These are phyloP conservation scores for Talaromyces piceae DNA, from an alignment of 2,329 filamentous ascomycete genomes.

Conservation along the genomic window DNA sequence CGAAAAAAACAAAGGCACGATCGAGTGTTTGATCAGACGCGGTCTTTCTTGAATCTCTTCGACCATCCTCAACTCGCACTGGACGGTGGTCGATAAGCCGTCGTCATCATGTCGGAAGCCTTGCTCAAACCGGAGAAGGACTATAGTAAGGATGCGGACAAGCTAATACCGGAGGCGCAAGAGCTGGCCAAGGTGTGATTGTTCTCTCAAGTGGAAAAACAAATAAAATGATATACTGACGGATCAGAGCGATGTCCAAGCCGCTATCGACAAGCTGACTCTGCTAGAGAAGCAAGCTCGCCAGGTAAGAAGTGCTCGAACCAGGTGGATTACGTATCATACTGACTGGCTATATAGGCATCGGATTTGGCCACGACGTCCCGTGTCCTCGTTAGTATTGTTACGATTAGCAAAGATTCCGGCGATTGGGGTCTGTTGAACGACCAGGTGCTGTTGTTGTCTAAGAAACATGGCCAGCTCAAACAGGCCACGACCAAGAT, in stretches of 20 bases:
- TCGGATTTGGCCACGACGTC: conserved; percentile 96
- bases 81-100: conserved; percentile 13
- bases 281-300: conserved; percentile 92
- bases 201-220: neutral
- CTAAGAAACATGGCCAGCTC: conserved; percentile 99
- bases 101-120: conserved; percentile 67
- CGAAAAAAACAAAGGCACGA: too few relatives aligned
- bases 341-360: conserved; percentile 48
- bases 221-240: neutral
- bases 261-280: conserved; percentile 87
- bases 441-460: conserved; percentile 89
- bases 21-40: too few relatives aligned
- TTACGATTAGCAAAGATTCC: conserved; percentile 87
- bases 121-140: conserved; percentile 94
- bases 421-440: conserved; percentile 93
- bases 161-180: conserved; percentile 83
- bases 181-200: conserved; percentile 69
- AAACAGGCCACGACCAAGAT: conserved; percentile 99
- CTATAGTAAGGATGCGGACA: conserved; percentile 93
- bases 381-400: conserved; percentile 75
- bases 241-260: conserved; percentile 59
- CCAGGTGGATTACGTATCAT: too few relatives aligned
- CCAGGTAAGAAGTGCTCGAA: conserved; percentile 68
- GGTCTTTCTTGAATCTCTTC: too few relatives aligned
- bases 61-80: neutral